Evolutionary conservation across 495 filamentous ascomycete genomes (phyloP).

Genomic region (Lophiostoma macrostomum): DNA sequence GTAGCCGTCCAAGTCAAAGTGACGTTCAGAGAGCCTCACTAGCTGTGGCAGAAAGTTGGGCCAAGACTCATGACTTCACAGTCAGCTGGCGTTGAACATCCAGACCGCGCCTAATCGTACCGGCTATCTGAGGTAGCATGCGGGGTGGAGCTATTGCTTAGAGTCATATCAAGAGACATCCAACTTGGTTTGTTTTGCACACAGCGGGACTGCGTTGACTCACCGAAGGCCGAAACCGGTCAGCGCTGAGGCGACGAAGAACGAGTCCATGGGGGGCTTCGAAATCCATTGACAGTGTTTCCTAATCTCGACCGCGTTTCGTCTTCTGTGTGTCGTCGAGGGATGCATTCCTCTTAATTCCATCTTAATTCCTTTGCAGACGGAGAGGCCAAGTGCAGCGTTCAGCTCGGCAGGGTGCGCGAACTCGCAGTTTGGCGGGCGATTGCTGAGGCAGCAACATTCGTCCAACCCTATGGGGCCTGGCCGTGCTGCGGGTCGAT

Average conservation of each 20-base stretch:
- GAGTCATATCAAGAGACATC: conserved; percentile 2
- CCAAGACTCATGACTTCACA: conserved; percentile 20
- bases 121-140: conserved; percentile 11
- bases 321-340: not conserved
- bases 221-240: conserved; percentile 9
- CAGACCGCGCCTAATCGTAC: conserved; percentile 4
- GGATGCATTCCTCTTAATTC: too few relatives aligned
- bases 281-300: not conserved
- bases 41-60: not conserved
- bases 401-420: conserved; percentile 17
- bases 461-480: not conserved
- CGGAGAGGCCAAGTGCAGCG: not conserved
- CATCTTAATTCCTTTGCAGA: not conserved
- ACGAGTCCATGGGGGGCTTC: conserved; percentile 4
- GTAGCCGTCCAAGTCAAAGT: conserved; percentile 4
- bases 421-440: conserved; percentile 1
- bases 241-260: not conserved
- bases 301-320: not conserved
- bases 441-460: too few relatives aligned
- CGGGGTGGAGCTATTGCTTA: conserved; percentile 9
- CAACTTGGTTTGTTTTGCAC: not conserved
- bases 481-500: conserved; percentile 5
- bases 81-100: conserved; percentile 7
- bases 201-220: conserved; percentile 13
- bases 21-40: conserved; percentile 18